Conservation (phyloP, 345 rosid species). For the Limnanthes douglasii region DNA sequence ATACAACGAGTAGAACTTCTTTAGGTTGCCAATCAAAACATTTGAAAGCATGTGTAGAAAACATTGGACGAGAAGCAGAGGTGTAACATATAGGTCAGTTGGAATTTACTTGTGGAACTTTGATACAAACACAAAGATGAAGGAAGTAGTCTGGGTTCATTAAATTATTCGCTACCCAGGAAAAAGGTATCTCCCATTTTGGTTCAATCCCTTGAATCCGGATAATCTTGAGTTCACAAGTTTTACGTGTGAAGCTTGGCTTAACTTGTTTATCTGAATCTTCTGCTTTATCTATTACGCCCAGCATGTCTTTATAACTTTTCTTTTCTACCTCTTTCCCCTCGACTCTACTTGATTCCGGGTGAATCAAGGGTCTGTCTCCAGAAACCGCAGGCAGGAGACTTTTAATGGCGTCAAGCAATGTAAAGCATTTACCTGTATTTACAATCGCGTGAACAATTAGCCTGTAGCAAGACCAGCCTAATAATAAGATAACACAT, state of each 20-base stretch:
- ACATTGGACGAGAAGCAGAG: too few relatives aligned
- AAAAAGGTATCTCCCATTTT: conserved; percentile 67
- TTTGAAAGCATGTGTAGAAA: too few relatives aligned
- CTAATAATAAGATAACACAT: too few relatives aligned
- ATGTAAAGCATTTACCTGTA: conserved; percentile 60
- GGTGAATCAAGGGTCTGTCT: conserved; percentile 5
- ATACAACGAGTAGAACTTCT: background rate
- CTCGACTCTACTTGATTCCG: conserved; percentile 11
- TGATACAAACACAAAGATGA: conserved; percentile 50
- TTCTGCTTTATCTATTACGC: conserved; percentile 13
- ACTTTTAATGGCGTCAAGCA: conserved; percentile 40
- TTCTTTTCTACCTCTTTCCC: conserved; percentile 19
- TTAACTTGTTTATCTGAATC: conserved; percentile 3
- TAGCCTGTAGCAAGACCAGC: too few relatives aligned
- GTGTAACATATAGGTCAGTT: too few relatives aligned
- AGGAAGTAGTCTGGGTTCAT: conserved; percentile 75
- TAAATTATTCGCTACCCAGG: conserved; percentile 85
- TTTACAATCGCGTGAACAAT: too few relatives aligned
- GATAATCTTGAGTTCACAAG: conserved; percentile 43
- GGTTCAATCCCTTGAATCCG: conserved; percentile 88
- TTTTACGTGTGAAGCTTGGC: conserved; percentile 4
- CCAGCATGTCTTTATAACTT: conserved; percentile 5
- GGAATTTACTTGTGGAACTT: conserved; percentile 20
- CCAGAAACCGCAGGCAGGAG: conserved; percentile 42
- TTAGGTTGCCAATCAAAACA: background rate